These are phyloP conservation scores for Xerophyta viscosa DNA, from an alignment of 106 monocot species.

Conservation along the genomic window DNA sequence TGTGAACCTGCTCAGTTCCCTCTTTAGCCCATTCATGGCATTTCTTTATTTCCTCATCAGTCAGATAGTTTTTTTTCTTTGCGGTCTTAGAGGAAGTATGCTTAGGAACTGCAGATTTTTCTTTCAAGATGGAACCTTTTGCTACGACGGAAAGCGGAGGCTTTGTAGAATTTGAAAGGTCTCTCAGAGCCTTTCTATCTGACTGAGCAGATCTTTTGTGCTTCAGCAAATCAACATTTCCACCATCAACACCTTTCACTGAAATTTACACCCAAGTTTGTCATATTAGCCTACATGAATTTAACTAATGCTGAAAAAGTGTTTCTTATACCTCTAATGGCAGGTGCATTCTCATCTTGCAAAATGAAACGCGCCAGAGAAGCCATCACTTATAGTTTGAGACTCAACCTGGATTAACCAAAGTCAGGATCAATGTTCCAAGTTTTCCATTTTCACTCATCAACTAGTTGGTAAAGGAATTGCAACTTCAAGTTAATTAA, in stretches of 20 bases:
- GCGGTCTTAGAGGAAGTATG: slow-evolving; percentile 8
- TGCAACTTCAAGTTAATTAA: too few species aligned
- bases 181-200: slow-evolving; percentile 35
- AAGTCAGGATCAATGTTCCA: too few species aligned
- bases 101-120: slow-evolving; percentile 7
- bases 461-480: too few species aligned
- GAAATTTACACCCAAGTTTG: too few species aligned
- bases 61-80: slow-evolving; percentile 10
- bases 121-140: slow-evolving; percentile 11
- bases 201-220: slow-evolving; percentile 19
- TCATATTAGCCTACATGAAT: too few species aligned
- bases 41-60: slow-evolving; percentile 31
- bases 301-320: neutral
- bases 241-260: slow-evolving; percentile 33
- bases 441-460: too few species aligned
- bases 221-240: slow-evolving; percentile 19
- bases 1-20: slow-evolving; percentile 34
- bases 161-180: slow-evolving; percentile 27
- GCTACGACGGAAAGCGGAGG: slow-evolving; percentile 14
- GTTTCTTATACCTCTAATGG: slow-evolving; percentile 17
- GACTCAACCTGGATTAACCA: neutral
- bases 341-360: slow-evolving; percentile 30
- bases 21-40: slow-evolving; percentile 62
- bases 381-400: slow-evolving; percentile 16
- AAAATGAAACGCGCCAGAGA: slow-evolving; percentile 14